Conservation (phyloP, 1,284 basidiomycete genomes). For the Cryptococcus neoformans region DNA sequence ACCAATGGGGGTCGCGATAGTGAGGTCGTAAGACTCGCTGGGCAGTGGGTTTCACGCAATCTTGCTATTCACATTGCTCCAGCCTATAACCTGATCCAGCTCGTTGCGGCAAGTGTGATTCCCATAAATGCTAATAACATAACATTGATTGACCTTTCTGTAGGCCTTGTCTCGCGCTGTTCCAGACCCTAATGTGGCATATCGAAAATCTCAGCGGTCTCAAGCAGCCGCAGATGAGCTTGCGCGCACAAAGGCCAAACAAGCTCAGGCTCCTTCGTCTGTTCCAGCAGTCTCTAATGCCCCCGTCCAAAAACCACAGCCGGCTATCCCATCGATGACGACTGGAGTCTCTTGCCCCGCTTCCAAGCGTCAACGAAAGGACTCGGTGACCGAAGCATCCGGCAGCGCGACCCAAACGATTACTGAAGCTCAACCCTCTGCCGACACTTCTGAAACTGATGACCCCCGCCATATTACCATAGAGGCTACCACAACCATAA, state of each 20-base stretch:
- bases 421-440: constrained; percentile 1
- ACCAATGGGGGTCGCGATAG: constrained; percentile 73
- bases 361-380: constrained; percentile 35
- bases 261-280: neutral
- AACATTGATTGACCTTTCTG: neutral
- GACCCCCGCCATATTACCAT: constrained; percentile 33
- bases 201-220: constrained; percentile 59
- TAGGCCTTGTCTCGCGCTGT: constrained; percentile 65
- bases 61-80: constrained; percentile 60
- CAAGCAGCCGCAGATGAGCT: constrained; percentile 45
- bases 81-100: constrained; percentile 57
- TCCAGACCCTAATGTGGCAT: constrained; percentile 72
- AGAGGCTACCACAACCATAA: constrained; percentile 44
- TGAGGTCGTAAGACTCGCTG: constrained; percentile 68
- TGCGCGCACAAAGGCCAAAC: constrained; percentile 14
- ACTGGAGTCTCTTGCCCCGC: constrained; percentile 22
- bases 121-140: too few relatives aligned
- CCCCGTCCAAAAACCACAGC: constrained; percentile 1
- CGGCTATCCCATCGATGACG: constrained; percentile 16
- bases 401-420: constrained; percentile 1
- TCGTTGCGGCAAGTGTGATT: constrained; percentile 41
- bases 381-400: constrained; percentile 5
- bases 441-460: constrained; percentile 1
- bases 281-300: neutral
- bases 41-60: constrained; percentile 70